Base-by-base conservation (phyloP, 1,139 yeast genomes). In the Yamadazyma songkhlaensis region DNA sequence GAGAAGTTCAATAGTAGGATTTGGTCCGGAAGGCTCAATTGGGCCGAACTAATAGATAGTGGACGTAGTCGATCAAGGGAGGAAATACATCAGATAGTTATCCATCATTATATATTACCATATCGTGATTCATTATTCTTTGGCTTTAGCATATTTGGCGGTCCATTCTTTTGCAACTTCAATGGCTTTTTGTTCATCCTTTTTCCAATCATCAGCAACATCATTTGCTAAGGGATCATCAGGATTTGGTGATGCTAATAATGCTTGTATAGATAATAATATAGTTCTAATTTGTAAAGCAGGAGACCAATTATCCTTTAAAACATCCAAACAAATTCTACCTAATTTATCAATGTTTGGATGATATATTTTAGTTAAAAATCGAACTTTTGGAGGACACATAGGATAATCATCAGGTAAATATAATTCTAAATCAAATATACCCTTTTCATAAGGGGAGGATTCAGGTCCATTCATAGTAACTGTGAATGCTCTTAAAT, bases 211-310 rank as follows among this genome's bases (percentile, higher is more conserved):
- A 50, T 88, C 90, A 3, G 98, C 98, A 30, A 92, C 98, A 51
- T 92, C 98, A 55, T 92, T 92, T 24, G 97, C 97, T 47, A 94
- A 73, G 1, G 98, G 99, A 62, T 92, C 99, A 59, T 92, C 96
- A 2, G 99, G 98, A 54, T 92, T 94, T 8, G 99, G 98, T 3
- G 96, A 90, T 1, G 96, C 96, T 39, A 92, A 68, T 41, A 92
- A 68, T 0, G 98, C 97, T 62, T 94, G 98, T 44, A 92, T 85
- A 12, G 96, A 86, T 42, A 94, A 71, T 48, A 92, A 68, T 29
- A 92, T 85, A n/a, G 98, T 94, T 59, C 97, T 76, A 48, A 92
- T 92, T 59, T 92, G 97, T 45, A 90, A 72, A 0, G 98, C 98
- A 7, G 98, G 98, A n/a, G 96, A 85, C 98, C 98, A 92, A 62